A percentile compares a stretch with the other conserved stretches of the same genome.
Evolutionary conservation across 169 alveolate genomes (phyloP).

Genomic region (Plasmodium fragile): DNA sequence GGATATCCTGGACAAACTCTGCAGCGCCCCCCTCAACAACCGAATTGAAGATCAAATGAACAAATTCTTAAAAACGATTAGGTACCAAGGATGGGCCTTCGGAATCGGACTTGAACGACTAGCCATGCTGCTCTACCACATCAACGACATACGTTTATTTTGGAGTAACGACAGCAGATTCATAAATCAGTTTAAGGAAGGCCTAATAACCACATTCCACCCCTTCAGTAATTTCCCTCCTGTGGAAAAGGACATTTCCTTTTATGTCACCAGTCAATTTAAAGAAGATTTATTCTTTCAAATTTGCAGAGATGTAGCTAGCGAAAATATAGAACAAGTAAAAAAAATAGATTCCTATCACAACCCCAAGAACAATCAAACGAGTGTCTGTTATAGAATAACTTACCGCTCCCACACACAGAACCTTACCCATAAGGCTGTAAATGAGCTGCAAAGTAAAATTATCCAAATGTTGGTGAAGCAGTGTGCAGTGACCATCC

Average conservation of each 20-base stretch:
- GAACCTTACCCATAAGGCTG: constrained; percentile 82
- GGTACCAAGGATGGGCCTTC: constrained; percentile 93
- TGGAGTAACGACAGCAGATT: constrained; percentile 94
- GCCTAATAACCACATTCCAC: constrained; percentile 73
- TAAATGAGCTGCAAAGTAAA: constrained; percentile 79
- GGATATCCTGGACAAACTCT: constrained; percentile 7
- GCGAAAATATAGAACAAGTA: constrained; percentile 67
- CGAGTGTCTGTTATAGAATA: constrained; percentile 83
- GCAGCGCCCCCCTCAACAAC: constrained; percentile 23
- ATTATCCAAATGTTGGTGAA: constrained; percentile 31
- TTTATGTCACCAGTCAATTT: constrained; percentile 72
- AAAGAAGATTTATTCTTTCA: constrained; percentile 32
- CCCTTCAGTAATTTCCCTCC: constrained; percentile 86
- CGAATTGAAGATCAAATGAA: constrained; percentile 35
- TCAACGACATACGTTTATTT: constrained; percentile 93
- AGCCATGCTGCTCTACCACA: constrained; percentile 92
- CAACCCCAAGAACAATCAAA: constrained; percentile 34
- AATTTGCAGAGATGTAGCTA: constrained; percentile 73
- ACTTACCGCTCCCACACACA: constrained; percentile 82
- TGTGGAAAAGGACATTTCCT: constrained; percentile 81
- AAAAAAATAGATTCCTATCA: constrained; percentile 55
- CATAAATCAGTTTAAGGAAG: constrained; percentile 83
- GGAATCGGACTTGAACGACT: constrained; percentile 95
- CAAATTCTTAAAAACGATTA: constrained; percentile 76
- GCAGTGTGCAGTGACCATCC: constrained; percentile 24